Evolutionary conservation across 1,284 basidiomycete species (phyloP), one percentile per base, ranked within the genome.

Genomic region (Boletus smithii): DNA sequence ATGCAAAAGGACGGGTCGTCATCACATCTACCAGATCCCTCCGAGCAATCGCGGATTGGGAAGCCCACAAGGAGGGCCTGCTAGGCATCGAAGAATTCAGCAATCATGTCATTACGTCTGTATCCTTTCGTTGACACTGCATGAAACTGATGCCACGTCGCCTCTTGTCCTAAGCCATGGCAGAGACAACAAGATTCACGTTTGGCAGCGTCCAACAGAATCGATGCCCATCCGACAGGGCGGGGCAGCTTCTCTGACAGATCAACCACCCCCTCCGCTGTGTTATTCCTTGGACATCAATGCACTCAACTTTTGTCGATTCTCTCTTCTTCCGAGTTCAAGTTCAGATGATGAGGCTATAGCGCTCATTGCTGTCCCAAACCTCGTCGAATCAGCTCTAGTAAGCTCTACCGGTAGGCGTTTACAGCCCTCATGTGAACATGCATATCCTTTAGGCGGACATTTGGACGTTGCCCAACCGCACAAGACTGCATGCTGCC

Each of bases 301-400:
- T 63, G 81, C 91, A 2, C 74, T 95, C 53, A 95, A 95, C 64
- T 95, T 88, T 62, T 95, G 92, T 67, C 80, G 84, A 1, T 93
- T 95, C 63, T 79, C 83, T 4, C 61, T 88, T 0, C 58, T 79
- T 24, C 61, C 61, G 5, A 35, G 57, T n/a, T 42, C 53, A 7
- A 45, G 46, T 26, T 44, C 41, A 14, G 49, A 40, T n/a, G 50
- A 16, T 2, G 46, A 39, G 50, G 37, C n/a, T 3, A 31, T 69
- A 32, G 83, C 80, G 1, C 65, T 90, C 38, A 64, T 95, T 34
- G 91, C 88, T 0, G 69, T 95, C 9, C 92, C 92, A 0, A 93
- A 94, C 62, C 73, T 95, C 8, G 76, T 92, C 16, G 91, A 97
- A 56, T 94, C 92, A 7, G 82, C 88, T 30, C 73, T 86, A 45